Base-by-base conservation (phyloP, 225 moss, liverwort and hornwort genomes). In the Polytrichum formosum region DNA sequence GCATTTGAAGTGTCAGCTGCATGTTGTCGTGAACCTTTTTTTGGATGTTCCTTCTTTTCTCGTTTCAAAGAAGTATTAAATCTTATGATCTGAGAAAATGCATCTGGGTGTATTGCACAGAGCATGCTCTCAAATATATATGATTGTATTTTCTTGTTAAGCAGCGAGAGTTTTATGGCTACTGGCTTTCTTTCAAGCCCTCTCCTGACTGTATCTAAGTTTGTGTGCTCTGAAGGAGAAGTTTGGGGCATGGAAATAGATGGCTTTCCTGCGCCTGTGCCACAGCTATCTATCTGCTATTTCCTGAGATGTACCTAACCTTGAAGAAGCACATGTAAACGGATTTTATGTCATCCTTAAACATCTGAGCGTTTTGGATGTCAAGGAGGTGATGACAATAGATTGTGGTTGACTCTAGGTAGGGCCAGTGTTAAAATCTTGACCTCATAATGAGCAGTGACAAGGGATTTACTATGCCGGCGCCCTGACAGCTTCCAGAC, bases 401-500 rank as follows among this genome's bases (percentile, higher is more conserved):
- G 46, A 33, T n/a, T n/a, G 21, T 5, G 31, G 16, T 25, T 46
- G 46, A 46, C 13, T 46, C 46, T 33, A 33, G 66, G 33, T 7
- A 33, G 21, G 10, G 29, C 33, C 46, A n/a, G 7, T 54, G 4
- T 18, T n/a, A 28, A 19, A 27, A 6, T 28, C 6, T 30, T 22
- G 59, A 21, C 26, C 33, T 1, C 5, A 1, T 20, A 70, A 22
- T 59, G 70, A 58, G 56, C 59, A 60, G 23, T 58, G 29, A 60
- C 58, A 70, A 60, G 21, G 29, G 26, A 28, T 55, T 54, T 23
- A 55, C 68, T 18, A 9, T 55, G 20, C 22, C 2, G 21, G 70
- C 31, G 30, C 16, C 70, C 70, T 30, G 29, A 21, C 58, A 59
- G 70, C 70, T 70, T 70, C 28, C 70, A 70, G 58, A 70, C 70